These are phyloP conservation scores for Auriculariales sp. DNA, from an alignment of 768 basidiomycete species.

Conservation along the genomic window DNA sequence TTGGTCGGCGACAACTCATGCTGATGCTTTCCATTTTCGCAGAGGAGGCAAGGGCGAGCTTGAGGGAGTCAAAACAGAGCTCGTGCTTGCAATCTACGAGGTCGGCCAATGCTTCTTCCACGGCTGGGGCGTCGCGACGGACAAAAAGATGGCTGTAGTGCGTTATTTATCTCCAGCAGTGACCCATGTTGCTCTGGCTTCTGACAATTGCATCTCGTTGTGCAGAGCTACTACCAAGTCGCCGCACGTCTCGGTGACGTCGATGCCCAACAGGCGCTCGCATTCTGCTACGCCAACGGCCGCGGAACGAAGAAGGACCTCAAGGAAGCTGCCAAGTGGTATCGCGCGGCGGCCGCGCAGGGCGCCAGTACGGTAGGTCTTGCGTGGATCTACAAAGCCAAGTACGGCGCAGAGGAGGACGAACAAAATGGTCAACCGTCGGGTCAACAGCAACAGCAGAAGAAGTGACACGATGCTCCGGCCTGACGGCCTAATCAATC, in stretches of 20 bases:
- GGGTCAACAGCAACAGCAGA: too few species aligned
- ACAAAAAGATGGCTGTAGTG: conserved; percentile 82
- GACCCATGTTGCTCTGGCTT: background rate
- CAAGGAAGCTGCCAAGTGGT: conserved; percentile 80
- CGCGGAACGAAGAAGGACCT: conserved; percentile 83
- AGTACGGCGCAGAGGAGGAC: conserved; percentile 26
- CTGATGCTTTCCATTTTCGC: too few species aligned
- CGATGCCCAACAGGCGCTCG: conserved; percentile 79
- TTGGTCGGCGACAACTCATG: background rate
- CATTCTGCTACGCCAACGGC: conserved; percentile 72
- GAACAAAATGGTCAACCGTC: too few species aligned
- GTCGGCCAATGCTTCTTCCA: conserved; percentile 88
- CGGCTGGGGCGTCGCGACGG: conserved; percentile 78
- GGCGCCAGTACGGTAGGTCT: conserved; percentile 72
- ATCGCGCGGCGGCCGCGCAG: conserved; percentile 66
- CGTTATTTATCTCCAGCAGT: conserved; percentile 15
- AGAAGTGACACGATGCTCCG: too few species aligned
- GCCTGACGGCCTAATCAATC: too few species aligned
- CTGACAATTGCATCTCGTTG: background rate
- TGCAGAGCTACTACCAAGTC: conserved; percentile 67
- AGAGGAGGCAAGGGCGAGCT: conserved; percentile 23
- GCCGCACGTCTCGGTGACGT: conserved; percentile 75
- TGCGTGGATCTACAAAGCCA: conserved; percentile 87
- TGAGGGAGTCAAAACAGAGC: conserved; percentile 51
- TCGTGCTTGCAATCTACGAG: conserved; percentile 82